phyloP scores from a whole-genome alignment of 176 grass and related monocot species.

The Elymus sibiricus region DNA sequence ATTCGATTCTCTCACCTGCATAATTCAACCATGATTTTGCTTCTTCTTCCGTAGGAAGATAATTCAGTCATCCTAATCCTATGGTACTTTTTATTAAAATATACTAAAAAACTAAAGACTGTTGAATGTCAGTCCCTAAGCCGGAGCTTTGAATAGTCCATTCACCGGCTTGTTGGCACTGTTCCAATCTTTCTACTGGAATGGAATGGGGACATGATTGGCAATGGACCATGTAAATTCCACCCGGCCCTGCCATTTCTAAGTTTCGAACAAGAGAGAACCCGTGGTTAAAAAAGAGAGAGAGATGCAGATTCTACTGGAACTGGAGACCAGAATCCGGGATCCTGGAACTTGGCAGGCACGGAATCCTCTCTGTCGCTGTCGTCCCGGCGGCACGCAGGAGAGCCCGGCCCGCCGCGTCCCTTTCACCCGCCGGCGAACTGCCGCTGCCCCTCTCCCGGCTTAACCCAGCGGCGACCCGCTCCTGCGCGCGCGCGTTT shows the following conservation, averaged over 20 bases:
- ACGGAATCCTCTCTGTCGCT: background rate
- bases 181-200: background rate
- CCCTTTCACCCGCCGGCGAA: background rate
- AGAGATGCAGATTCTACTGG: background rate
- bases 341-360: background rate
- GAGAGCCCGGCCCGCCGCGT: background rate
- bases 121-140: conserved; percentile 16
- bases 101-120: conserved; percentile 11
- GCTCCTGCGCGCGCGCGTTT: background rate
- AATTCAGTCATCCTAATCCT: background rate
- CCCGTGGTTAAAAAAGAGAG: background rate
- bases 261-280: background rate
- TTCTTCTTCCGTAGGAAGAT: background rate
- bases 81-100: background rate
- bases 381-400: background rate
- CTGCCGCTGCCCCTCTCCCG: background rate
- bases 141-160: conserved; percentile 23
- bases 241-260: background rate
- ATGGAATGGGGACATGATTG: background rate
- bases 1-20: background rate
- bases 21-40: background rate
- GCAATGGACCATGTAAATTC: background rate
- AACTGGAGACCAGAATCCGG: background rate
- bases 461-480: background rate
- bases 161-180: background rate